Percentiles rank a stretch among this genome's conserved stretches.
These are phyloP conservation scores for Colletotrichum sp. DNA, from an alignment of 2,329 filamentous ascomycete species.

Conservation along the genomic window DNA sequence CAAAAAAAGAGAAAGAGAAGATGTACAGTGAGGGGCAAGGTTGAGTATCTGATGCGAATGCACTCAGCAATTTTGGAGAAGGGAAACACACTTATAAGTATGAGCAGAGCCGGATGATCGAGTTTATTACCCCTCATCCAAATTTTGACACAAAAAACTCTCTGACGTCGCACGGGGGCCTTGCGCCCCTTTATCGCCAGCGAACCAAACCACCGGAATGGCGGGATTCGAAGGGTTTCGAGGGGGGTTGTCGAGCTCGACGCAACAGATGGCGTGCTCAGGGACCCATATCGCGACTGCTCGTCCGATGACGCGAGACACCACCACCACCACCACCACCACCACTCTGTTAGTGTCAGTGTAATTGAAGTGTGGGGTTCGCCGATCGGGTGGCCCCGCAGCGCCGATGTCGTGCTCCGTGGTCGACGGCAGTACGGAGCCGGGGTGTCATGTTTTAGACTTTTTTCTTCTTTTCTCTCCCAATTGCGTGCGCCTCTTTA, in stretches of 20 bases:
- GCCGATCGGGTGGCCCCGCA: constrained; percentile 3
- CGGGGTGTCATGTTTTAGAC: background rate
- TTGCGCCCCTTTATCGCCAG: background rate
- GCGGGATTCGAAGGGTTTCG: background rate
- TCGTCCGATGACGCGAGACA: constrained; percentile 21
- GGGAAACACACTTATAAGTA: background rate
- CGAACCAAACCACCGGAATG: background rate
- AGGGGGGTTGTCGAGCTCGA: constrained; percentile 15
- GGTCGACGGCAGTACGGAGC: background rate
- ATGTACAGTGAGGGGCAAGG: background rate
- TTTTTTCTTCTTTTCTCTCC: background rate
- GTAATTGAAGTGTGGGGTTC: background rate
- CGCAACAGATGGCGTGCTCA: constrained; percentile 20
- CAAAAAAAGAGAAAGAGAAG: background rate
- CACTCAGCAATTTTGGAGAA: background rate
- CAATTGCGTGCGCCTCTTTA: background rate
- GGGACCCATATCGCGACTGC: constrained; percentile 20
- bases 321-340: background rate
- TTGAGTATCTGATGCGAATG: background rate
- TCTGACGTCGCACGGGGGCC: background rate
- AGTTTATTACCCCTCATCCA: constrained; percentile 1
- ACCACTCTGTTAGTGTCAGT: background rate
- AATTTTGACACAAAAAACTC: background rate
- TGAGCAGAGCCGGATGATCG: background rate
- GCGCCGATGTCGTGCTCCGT: constrained; percentile 8